A percentile compares a stretch with the other conserved stretches of the same genome.
These are phyloP conservation scores for Protomyces gravidus DNA, from an alignment of 1,139 yeast species.

Conservation along the genomic window DNA sequence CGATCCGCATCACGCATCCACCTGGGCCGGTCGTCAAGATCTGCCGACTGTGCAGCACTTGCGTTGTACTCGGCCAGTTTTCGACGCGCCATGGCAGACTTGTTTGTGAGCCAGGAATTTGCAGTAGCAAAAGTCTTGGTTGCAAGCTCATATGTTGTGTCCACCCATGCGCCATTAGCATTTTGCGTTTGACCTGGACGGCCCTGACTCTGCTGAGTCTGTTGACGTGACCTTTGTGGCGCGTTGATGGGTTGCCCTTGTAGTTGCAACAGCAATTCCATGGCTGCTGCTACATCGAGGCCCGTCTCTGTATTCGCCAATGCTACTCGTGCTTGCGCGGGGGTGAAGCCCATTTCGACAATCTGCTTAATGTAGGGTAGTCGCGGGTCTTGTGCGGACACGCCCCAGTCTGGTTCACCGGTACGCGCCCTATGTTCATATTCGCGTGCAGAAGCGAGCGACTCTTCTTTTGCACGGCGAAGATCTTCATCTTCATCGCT, in stretches of 20 bases:
- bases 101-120: constrained; percentile 17
- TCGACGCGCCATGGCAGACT: constrained; percentile 25
- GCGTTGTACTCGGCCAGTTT: constrained; percentile 24
- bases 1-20: constrained; percentile 29
- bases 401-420: background rate
- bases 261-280: constrained; percentile 44
- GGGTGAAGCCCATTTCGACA: constrained; percentile 73
- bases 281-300: constrained; percentile 59
- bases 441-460: constrained; percentile 1
- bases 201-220: background rate
- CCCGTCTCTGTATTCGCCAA: constrained; percentile 54
- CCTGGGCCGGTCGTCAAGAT: constrained; percentile 21
- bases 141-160: constrained; percentile 22
- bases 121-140: constrained; percentile 17
- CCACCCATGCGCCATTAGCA: constrained; percentile 24
- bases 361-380: constrained; percentile 58
- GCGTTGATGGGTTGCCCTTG: background rate
- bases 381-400: constrained; percentile 41
- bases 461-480: constrained; percentile 21
- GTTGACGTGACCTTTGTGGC: background rate
- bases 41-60: background rate
- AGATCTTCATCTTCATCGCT: constrained; percentile 14
- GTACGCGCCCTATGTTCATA: background rate
- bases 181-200: constrained; percentile 7
- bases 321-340: constrained; percentile 60